Evolutionary conservation across 2,329 filamentous ascomycete species (phyloP), one percentile per base, ranked within the genome.

Genomic region (Alternaria tenuissima): DNA sequence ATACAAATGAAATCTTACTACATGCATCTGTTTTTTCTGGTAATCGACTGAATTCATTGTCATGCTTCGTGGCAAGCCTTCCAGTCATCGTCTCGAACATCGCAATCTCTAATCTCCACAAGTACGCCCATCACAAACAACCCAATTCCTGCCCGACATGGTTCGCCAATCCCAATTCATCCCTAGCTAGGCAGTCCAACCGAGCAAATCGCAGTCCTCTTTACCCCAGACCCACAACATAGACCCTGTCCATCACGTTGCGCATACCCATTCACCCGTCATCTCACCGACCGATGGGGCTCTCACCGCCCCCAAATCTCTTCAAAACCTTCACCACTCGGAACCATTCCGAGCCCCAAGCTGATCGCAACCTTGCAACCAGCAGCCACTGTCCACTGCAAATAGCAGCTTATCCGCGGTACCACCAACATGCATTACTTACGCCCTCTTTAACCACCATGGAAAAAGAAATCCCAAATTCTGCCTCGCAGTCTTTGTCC

Each of bases 171-270:
- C 39, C 54, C 47, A 39, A 55, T 41, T 46, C 22, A 53, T 44
- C 30, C 52, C 52, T 32, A 26, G n/a, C 52, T 22, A 46, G 49
- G 56, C 48, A 56, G 48, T 41, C 54, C 36, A 58, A 56, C 54
- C 61, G 47, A 63, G 58, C 62, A 39, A 59, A 62, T 34, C 47
- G 38, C 48, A 30, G 48, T 24, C 18, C 3, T 26, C 36, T 34
- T 48, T 65, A 63, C 65, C 63, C 65, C 63, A 63, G 60, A 67
- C 59, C 64, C 62, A 62, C 58, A 48, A 49, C 39, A 18, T 38
- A 52, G 39, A 59, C 60, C 59, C 62, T 56, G 58, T 39, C 28
- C 57, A 49, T 59, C 52, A 42, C 28, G 43, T 59, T 39, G 30
- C 52, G 32, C 30, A 42, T 41, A 46, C 34, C 32, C 46, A 24